Evolutionary conservation across 2,329 filamentous ascomycete genomes (phyloP).

Genomic region (Podosphaera xanthii): DNA sequence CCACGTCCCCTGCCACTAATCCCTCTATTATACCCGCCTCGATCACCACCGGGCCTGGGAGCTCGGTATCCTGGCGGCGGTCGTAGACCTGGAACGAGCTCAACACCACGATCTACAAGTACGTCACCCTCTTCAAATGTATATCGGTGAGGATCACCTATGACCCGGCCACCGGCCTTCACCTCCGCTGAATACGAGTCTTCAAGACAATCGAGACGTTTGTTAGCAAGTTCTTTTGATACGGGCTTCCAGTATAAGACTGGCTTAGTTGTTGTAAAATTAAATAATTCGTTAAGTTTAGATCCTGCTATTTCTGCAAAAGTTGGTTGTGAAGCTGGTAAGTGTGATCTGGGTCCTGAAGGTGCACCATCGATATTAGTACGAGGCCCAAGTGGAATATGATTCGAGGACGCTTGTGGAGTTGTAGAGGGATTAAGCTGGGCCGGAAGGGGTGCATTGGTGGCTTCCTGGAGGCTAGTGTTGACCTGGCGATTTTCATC

Average conservation of each 20-base stretch:
- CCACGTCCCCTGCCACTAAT: constrained; percentile 2
- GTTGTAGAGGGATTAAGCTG: constrained; percentile 8
- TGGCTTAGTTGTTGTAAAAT: constrained; percentile 35
- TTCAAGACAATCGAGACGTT: constrained; percentile 38
- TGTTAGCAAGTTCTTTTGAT: constrained; percentile 35
- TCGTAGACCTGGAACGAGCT: constrained; percentile 42
- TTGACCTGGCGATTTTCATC: constrained; percentile 30
- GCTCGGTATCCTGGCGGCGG: constrained; percentile 25
- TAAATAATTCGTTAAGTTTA: constrained; percentile 32
- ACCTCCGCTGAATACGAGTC: constrained; percentile 19
- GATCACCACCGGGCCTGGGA: constrained; percentile 9
- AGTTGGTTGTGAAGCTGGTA: constrained; percentile 1
- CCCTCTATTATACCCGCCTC: constrained; percentile 1
- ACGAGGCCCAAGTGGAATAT: constrained; percentile 13
- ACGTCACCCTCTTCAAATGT: constrained; percentile 44
- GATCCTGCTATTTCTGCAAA: constrained; percentile 2
- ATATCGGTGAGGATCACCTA: constrained; percentile 33
- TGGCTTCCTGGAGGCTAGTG: constrained; percentile 30
- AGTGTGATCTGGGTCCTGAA: constrained; percentile 11
- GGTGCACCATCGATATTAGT: constrained; percentile 13
- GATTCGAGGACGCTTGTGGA: constrained; percentile 2
- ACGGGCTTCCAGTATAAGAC: constrained; percentile 44
- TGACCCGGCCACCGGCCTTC: constrained; percentile 16
- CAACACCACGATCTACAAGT: constrained; percentile 50
- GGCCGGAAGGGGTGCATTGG: constrained; percentile 8